Evolutionary conservation across 75 land plant species (phyloP), one percentile per base, ranked within the genome.

Genomic region (Pseudotsuga menziesii): DNA sequence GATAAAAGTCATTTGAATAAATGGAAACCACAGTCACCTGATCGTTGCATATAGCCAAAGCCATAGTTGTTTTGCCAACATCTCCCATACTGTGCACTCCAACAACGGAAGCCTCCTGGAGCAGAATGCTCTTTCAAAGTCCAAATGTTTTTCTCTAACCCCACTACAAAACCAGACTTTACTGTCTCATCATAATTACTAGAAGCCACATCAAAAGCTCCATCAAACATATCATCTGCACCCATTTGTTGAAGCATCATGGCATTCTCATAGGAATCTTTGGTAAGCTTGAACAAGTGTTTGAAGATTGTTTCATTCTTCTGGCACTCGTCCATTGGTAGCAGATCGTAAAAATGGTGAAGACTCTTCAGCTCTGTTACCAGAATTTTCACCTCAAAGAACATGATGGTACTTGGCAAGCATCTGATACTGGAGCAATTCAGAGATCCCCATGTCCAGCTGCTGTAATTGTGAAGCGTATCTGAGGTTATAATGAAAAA

Each of bases 1-100:
- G 32, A 29, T 29, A 29, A 25, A 15, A 82, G 87, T 87, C 87
- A 79, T 67, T 79, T 81, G 19, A 87, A 87, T 54, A 90, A 62
- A 36, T 70, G 72, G 89, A 87, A 27, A 85, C 78, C 32, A 29
- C 32, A 29, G 32, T 29, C 32, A 29, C 32, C 32, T 1, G 83
- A 76, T 1, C 71, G 26, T 19, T 87, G 82, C 22, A 74, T 83
- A 55, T 87, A 35, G 41, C 17, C n/a, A 6, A 19, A 0, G 71
- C 71, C n/a, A 66, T 13, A 19, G 44, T 66, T 29, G 44, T 66
- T 66, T 66, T 35, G 17, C 71, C 71, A 16, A 36, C 71, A 17
- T 41, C 44, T 15, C 71, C 71, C 71, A 66, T 66, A 32, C 44
- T 32, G 2, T 66, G 70, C 8, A 66, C 70, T 5, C 70, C 70